These are phyloP conservation scores for Coprinopsis marcescibilis DNA, from an alignment of 768 basidiomycete genomes.

Conservation along the genomic window DNA sequence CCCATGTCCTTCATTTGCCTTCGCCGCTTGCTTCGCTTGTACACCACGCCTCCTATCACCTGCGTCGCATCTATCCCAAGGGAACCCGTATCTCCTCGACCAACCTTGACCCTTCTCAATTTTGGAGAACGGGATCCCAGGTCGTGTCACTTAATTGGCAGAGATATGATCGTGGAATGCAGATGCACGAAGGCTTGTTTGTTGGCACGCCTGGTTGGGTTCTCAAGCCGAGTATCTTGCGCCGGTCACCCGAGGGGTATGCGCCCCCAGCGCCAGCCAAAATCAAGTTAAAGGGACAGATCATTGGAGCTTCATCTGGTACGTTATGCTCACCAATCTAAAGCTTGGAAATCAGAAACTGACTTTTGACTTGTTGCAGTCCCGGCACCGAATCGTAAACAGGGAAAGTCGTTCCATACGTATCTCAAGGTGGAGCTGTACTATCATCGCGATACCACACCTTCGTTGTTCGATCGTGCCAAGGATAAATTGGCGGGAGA, in stretches of 20 bases:
- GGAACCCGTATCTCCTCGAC: slow-evolving; percentile 51
- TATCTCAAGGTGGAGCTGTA: slow-evolving; percentile 44
- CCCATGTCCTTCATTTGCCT: slow-evolving; percentile 20
- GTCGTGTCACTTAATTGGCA: slow-evolving; percentile 60
- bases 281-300: slow-evolving; percentile 25
- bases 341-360: background rate
- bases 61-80: slow-evolving; percentile 53
- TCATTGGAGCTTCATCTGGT: slow-evolving; percentile 43
- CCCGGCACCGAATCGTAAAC: slow-evolving; percentile 36
- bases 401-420: slow-evolving; percentile 32
- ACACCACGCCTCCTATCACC: slow-evolving; percentile 34
- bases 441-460: slow-evolving; percentile 18
- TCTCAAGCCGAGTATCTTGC: slow-evolving; percentile 32
- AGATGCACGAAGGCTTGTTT: slow-evolving; percentile 61
- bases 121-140: slow-evolving; percentile 56
- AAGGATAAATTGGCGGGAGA: background rate
- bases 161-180: slow-evolving; percentile 50
- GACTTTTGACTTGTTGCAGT: slow-evolving; percentile 25
- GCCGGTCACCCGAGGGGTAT: slow-evolving; percentile 6
- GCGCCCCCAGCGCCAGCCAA: slow-evolving; percentile 10
- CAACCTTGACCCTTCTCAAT: slow-evolving; percentile 46
- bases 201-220: slow-evolving; percentile 52
- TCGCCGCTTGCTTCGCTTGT: slow-evolving; percentile 31
- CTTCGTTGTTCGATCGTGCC: background rate
- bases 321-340: slow-evolving; percentile 19